Conservation (phyloP, 176 grass and related monocot species). For the Puccinellia tenuiflora region DNA sequence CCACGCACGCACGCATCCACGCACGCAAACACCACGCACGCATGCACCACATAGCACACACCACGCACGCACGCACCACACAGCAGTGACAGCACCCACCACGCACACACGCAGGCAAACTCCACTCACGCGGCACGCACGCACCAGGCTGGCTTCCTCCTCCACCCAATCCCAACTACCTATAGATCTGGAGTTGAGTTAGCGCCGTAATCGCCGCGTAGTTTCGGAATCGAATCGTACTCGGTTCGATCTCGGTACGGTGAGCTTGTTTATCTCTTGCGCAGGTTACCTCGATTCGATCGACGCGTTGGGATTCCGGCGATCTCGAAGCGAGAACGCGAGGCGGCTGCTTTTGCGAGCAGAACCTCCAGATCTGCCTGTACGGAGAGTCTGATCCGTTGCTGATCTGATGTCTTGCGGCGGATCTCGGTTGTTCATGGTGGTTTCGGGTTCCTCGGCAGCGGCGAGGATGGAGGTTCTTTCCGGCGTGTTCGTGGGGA, state of each 20-base stretch:
- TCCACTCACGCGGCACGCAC: too few species aligned
- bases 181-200: neutral
- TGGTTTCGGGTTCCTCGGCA: fast-evolving
- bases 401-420: neutral
- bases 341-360: neutral
- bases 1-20: too few species aligned
- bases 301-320: neutral
- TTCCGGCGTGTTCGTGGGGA: too few species aligned
- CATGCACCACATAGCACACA: too few species aligned
- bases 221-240: neutral
- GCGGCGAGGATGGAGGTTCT: neutral
- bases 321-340: neutral
- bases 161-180: neutral
- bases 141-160: too few species aligned
- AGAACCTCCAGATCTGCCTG: neutral
- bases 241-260: neutral
- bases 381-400: neutral
- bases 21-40: too few species aligned
- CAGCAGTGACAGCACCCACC: too few species aligned
- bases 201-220: neutral
- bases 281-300: neutral
- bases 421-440: neutral
- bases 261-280: neutral
- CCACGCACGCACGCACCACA: too few species aligned
- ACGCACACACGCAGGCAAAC: too few species aligned